A percentile compares a stretch with the other conserved stretches of the same genome.
Evolutionary conservation across 192 early-diverging fungal genomes (phyloP).

Genomic region (Entophlyctis luteolus): DNA sequence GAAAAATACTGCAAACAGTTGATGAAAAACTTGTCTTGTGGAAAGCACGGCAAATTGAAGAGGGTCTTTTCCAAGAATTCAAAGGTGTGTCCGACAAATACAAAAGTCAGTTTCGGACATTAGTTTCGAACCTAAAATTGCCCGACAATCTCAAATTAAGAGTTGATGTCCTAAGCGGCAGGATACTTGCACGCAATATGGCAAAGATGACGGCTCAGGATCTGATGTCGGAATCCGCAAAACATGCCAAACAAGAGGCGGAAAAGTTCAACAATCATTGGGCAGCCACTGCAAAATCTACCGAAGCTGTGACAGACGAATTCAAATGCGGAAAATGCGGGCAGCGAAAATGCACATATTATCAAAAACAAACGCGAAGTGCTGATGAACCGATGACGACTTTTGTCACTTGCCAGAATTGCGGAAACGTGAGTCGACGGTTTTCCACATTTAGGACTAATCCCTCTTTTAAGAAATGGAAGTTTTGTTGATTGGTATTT

Average conservation of each 20-base stretch:
- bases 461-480: too few species aligned
- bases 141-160: conserved; percentile 18
- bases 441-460: too few species aligned
- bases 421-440: conserved; percentile 56
- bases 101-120: conserved; percentile 26
- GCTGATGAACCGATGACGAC: conserved; percentile 95
- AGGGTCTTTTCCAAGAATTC: conserved; percentile 6
- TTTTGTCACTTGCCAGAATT: conserved; percentile 78
- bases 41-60: conserved; percentile 22
- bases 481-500: too few species aligned
- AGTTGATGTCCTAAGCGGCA: background rate
- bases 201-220: conserved; percentile 48
- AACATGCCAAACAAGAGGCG: conserved; percentile 65
- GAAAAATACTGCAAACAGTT: background rate
- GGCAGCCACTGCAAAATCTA: conserved; percentile 69
- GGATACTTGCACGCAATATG: background rate
- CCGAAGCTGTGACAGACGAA: conserved; percentile 82
- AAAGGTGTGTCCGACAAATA: conserved; percentile 13
- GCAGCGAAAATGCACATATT: conserved; percentile 80
- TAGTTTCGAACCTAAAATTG: conserved; percentile 24
- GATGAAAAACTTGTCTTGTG: conserved; percentile 10
- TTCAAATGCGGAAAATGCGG: conserved; percentile 94
- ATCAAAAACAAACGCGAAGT: conserved; percentile 93
- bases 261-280: conserved; percentile 69
- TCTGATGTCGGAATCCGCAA: conserved; percentile 86